Evolutionary conservation across 2,329 filamentous ascomycete species (phyloP).

Genomic region (Uncinocarpus reesii): DNA sequence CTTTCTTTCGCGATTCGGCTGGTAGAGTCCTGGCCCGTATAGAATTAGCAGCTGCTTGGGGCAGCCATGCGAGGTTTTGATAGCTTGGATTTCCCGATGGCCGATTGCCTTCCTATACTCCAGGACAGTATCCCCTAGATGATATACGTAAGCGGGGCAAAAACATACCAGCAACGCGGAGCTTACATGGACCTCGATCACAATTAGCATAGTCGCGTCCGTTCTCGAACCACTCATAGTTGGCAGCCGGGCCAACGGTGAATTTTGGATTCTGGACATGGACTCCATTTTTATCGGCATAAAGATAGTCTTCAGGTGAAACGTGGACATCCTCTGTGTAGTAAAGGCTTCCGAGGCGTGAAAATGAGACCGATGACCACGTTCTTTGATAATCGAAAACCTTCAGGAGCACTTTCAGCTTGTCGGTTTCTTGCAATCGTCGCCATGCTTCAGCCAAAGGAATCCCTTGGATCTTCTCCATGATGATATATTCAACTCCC

Average conservation of each 20-base stretch:
- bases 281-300: conserved; percentile 15
- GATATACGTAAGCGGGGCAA: not conserved
- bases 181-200: conserved; percentile 33
- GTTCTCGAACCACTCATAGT: conserved; percentile 26
- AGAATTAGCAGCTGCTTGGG: conserved; percentile 27
- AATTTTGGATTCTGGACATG: conserved; percentile 20
- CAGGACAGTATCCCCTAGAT: conserved; percentile 24
- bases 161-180: conserved; percentile 10
- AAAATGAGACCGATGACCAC: conserved; percentile 26
- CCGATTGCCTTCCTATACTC: conserved; percentile 28
- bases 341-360: conserved; percentile 23
- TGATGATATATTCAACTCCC: conserved; percentile 16
- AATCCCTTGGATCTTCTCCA: conserved; percentile 23
- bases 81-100: conserved; percentile 26
- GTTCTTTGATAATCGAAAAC: conserved; percentile 25
- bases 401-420: conserved; percentile 21
- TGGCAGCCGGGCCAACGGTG: conserved; percentile 30
- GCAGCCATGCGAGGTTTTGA: conserved; percentile 19
- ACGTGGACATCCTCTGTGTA: conserved; percentile 9
- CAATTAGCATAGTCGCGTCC: conserved; percentile 24
- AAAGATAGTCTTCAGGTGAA: conserved; percentile 10
- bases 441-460: conserved; percentile 26
- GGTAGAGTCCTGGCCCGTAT: conserved; percentile 32
- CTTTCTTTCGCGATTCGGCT: conserved; percentile 21
- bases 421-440: conserved; percentile 21